phyloP scores from a whole-genome alignment of 441 rosid species.

The Aleurites moluccanus region DNA sequence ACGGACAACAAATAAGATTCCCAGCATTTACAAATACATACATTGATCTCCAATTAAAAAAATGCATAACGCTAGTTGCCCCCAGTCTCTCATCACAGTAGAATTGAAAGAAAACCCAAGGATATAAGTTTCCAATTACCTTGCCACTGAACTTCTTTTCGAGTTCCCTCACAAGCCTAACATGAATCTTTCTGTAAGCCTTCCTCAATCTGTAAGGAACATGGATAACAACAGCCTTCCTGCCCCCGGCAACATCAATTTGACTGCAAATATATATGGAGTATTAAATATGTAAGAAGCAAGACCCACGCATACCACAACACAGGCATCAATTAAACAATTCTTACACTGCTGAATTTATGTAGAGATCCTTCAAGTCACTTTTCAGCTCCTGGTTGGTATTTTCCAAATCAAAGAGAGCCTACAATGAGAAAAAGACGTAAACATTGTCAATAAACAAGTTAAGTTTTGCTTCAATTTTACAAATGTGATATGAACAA shows the following conservation, averaged over 20 bases:
- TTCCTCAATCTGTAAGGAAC: slow-evolving; percentile 75
- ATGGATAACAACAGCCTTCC: slow-evolving; percentile 69
- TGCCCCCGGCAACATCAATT: slow-evolving; percentile 67
- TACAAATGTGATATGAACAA: neutral
- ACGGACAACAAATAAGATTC: neutral
- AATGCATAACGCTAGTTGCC: neutral
- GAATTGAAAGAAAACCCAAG: neutral
- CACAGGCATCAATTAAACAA: neutral
- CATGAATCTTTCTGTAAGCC: slow-evolving; percentile 67
- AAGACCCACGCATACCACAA: neutral
- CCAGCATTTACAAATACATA: too few relatives aligned
- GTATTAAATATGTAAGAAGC: neutral
- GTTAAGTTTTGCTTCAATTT: neutral
- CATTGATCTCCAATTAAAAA: neutral
- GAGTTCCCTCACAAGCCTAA: slow-evolving; percentile 77
- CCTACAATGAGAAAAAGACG: slow-evolving; percentile 39
- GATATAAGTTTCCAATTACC: slow-evolving; percentile 29
- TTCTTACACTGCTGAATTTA: slow-evolving; percentile 70
- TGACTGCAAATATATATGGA: slow-evolving; percentile 38
- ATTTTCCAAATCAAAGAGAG: slow-evolving; percentile 82
- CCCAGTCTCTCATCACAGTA: neutral
- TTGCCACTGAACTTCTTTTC: slow-evolving; percentile 88
- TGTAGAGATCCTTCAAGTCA: slow-evolving; percentile 83
- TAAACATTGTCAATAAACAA: neutral
- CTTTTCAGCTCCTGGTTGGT: slow-evolving; percentile 77